Evolutionary conservation across 106 monocot genomes (phyloP).

Genomic region (Allium cepa): DNA sequence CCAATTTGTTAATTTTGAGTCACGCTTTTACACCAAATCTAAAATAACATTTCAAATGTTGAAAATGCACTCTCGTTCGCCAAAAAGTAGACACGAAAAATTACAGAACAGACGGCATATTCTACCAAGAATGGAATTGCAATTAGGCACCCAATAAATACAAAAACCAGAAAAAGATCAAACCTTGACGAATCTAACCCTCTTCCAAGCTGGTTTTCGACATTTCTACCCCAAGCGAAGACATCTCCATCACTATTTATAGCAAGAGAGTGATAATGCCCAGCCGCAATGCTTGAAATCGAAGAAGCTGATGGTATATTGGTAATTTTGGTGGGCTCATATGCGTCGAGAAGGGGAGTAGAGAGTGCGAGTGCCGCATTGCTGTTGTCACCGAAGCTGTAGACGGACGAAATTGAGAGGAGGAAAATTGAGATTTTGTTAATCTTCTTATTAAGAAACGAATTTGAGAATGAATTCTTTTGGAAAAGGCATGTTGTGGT

Average conservation of each 20-base stretch:
- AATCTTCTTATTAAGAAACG: too few species aligned
- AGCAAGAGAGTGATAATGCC: constrained; percentile 93
- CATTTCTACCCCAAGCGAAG: constrained; percentile 90
- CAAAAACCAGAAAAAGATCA: neutral
- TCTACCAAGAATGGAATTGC: neutral
- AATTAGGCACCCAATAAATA: neutral
- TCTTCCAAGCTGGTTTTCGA: constrained; percentile 79
- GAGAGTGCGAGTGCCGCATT: constrained; percentile 67
- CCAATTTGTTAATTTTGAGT: too few species aligned
- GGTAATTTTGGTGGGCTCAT: constrained; percentile 57
- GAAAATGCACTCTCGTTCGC: too few species aligned
- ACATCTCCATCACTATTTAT: constrained; percentile 51
- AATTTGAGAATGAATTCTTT: too few species aligned
- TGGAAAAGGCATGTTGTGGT: too few species aligned
- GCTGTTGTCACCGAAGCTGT: constrained; percentile 92
- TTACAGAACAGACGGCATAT: too few species aligned
- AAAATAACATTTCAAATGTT: too few species aligned
- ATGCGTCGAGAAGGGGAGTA: constrained; percentile 44
- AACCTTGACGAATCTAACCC: constrained; percentile 38
- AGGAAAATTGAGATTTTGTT: neutral
- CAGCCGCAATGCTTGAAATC: constrained; percentile 39
- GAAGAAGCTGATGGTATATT: constrained; percentile 24
- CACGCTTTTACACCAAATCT: too few species aligned
- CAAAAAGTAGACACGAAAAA: too few species aligned
- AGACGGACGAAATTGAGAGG: constrained; percentile 17